These are phyloP conservation scores for Arthrobotrys iridis DNA, from an alignment of 2,329 filamentous ascomycete species.

Conservation along the genomic window DNA sequence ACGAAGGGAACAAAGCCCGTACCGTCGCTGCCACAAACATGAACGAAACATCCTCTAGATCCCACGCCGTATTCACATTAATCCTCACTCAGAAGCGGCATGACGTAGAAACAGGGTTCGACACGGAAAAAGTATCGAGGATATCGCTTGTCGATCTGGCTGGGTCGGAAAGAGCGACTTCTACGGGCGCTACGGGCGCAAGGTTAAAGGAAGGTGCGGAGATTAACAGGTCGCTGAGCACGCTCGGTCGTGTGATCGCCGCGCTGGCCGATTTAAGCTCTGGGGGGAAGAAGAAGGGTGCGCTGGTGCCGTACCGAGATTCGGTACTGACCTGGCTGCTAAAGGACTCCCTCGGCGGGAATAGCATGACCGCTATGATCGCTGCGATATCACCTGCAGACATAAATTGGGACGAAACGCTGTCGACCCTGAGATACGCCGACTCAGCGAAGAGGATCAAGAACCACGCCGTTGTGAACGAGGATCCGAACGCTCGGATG, in stretches of 20 bases:
- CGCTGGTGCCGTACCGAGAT: constrained; percentile 93
- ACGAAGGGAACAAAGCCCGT: constrained; percentile 92
- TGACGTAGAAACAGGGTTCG: constrained; percentile 93
- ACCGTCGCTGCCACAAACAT: constrained; percentile 99
- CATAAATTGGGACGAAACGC: constrained; percentile 98
- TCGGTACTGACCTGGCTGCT: constrained; percentile 95
- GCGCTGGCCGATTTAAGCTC: constrained; percentile 90
- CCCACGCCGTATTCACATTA: constrained; percentile 96
- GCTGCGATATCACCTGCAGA: constrained; percentile 97
- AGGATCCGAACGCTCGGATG: constrained; percentile 98
- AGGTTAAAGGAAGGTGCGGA: constrained; percentile 97
- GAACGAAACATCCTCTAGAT: constrained; percentile 99
- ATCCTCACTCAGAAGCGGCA: constrained; percentile 93
- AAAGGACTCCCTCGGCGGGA: constrained; percentile 95
- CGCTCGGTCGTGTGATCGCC: constrained; percentile 95
- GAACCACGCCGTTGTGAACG: constrained; percentile 99
- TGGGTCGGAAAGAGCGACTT: constrained; percentile 95
- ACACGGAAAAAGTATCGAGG: constrained; percentile 95
- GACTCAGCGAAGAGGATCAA: constrained; percentile 99
- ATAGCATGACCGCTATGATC: constrained; percentile 99
- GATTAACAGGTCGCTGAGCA: constrained; percentile 96
- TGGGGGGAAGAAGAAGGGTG: constrained; percentile 76
- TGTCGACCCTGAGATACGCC: constrained; percentile 93
- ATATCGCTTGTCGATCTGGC: constrained; percentile 98
- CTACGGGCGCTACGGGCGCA: constrained; percentile 93